A percentile compares a stretch with the other conserved stretches of the same genome.
Conservation (phyloP, 1,139 yeast species). For the Diutina rugosa region DNA sequence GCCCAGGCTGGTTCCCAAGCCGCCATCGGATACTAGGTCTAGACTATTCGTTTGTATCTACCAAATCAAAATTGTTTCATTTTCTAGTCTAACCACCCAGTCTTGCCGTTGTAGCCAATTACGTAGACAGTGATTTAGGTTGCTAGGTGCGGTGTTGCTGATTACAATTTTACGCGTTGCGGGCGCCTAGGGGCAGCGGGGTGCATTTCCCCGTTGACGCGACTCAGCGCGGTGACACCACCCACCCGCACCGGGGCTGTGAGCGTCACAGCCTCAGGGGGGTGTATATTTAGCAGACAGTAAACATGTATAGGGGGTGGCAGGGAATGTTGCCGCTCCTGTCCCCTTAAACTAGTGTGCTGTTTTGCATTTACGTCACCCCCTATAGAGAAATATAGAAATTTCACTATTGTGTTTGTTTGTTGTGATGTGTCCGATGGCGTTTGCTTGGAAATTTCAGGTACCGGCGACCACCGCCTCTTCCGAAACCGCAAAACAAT, state of each 20-base stretch:
- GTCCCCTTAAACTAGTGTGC: too few relatives aligned
- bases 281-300: too few relatives aligned
- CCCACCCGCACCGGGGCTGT: background rate
- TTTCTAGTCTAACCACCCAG: too few relatives aligned
- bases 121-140: too few relatives aligned
- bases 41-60: background rate
- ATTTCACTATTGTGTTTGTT: background rate
- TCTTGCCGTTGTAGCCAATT: too few relatives aligned
- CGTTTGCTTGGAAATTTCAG: background rate
- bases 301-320: too few relatives aligned
- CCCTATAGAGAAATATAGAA: too few relatives aligned
- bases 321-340: too few relatives aligned
- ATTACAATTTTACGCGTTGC: background rate
- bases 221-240: background rate
- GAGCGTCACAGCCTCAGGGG: background rate
- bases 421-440: background rate
- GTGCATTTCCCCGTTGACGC: background rate
- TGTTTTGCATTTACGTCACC: too few relatives aligned
- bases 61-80: background rate
- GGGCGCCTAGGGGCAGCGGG: background rate
- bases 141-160: too few relatives aligned
- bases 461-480: background rate
- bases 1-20: background rate
- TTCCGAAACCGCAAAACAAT: background rate
- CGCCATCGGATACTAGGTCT: conserved; percentile 1